Evolutionary conservation across 2,329 filamentous ascomycete species (phyloP).

Genomic region (Fusarium albosuccineum): DNA sequence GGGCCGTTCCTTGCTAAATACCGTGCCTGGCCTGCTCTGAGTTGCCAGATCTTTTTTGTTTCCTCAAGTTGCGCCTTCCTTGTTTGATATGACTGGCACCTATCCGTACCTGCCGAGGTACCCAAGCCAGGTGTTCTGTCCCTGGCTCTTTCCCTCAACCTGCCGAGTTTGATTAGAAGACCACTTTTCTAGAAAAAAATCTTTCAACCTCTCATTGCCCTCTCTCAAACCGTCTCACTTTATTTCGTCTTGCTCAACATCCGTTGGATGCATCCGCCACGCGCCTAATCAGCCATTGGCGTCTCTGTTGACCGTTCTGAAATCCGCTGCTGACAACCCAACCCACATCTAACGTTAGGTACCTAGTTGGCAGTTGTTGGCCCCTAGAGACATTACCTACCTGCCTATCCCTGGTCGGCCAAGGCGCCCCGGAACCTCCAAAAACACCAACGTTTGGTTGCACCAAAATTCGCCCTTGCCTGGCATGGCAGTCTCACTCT

Average conservation of each 20-base stretch:
- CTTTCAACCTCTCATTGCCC: not conserved
- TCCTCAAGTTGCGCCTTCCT: too few relatives aligned
- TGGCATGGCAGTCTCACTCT: constrained; percentile 13
- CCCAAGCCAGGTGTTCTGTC: not conserved
- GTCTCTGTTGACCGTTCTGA: constrained; percentile 7
- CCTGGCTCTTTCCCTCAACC: not conserved
- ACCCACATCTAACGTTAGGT: not conserved
- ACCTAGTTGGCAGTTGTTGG: too few relatives aligned
- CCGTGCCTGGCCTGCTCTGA: not conserved
- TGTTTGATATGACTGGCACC: not conserved
- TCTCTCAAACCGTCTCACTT: not conserved
- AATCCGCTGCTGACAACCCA: constrained; percentile 23
- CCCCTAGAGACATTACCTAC: too few relatives aligned
- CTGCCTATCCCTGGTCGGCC: constrained; percentile 15
- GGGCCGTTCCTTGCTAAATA: constrained; percentile 21
- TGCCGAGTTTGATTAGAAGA: not conserved
- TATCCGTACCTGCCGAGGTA: not conserved
- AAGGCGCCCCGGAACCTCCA: constrained; percentile 13
- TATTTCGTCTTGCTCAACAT: not conserved
- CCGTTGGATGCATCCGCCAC: constrained; percentile 18
- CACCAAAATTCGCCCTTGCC: constrained; percentile 7
- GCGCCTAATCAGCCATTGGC: constrained; percentile 3
- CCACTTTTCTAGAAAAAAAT: not conserved
- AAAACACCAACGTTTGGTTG: constrained; percentile 2
- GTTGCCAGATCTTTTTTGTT: not conserved